A percentile compares a stretch with the other conserved stretches of the same genome.
Conservation (phyloP, 164 flowering plant genomes). For the Dillenia suffruticosa region DNA sequence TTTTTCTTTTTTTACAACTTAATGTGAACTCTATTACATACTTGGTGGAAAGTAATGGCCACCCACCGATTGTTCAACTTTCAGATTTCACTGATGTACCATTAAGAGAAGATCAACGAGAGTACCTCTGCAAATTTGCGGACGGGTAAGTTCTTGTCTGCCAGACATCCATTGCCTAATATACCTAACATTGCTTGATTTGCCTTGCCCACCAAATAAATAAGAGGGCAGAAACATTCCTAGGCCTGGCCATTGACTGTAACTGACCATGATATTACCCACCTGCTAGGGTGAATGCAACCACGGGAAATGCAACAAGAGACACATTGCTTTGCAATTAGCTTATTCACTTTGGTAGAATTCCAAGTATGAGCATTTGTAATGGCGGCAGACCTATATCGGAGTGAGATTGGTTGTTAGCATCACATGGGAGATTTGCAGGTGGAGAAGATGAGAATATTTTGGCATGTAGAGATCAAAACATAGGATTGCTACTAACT, state of each 20-base stretch:
- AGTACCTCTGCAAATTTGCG: constrained; percentile 83
- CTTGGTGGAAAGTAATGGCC: no score
- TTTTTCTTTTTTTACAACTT: no score
- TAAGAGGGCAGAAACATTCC: no score
- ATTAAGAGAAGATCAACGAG: constrained; percentile 85
- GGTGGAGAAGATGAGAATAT: no score
- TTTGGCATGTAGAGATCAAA: no score
- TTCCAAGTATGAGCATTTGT: no score
- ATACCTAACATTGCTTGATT: neutral
- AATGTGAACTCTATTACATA: no score
- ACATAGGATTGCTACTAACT: no score
- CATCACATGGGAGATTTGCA: no score
- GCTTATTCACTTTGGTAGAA: neutral
- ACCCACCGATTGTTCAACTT: constrained; percentile 2
- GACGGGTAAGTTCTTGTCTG: constrained; percentile 62
- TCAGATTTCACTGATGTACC: constrained; percentile 94
- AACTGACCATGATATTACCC: neutral
- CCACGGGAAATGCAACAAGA: constrained; percentile 80
- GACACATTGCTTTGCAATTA: constrained; percentile 85
- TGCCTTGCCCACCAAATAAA: neutral
- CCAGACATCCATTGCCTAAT: neutral
- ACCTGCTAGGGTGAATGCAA: constrained; percentile 62
- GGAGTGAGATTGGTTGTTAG: no score
- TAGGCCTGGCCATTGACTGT: no score
- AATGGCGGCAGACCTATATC: no score